Evolutionary conservation across 2,329 filamentous ascomycete species (phyloP).

Genomic region (Aschersonia sp.): DNA sequence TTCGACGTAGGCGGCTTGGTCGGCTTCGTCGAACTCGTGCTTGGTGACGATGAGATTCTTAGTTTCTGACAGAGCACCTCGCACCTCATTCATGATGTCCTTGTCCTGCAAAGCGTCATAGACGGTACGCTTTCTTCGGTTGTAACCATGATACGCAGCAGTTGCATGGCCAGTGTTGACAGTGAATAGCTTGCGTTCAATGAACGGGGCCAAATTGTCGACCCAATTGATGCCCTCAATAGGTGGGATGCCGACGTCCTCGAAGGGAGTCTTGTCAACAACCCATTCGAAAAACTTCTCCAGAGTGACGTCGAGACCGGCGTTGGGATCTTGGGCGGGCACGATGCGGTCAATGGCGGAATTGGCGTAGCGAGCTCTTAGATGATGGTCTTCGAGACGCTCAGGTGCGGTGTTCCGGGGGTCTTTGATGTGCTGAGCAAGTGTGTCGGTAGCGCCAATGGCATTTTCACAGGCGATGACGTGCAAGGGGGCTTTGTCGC

Average conservation of each 20-base stretch:
- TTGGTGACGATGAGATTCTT: constrained; percentile 74
- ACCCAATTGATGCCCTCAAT: constrained; percentile 92
- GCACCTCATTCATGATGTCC: constrained; percentile 66
- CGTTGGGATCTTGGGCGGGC: constrained; percentile 67
- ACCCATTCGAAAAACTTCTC: constrained; percentile 99
- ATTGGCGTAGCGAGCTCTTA: constrained; percentile 83
- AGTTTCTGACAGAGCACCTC: constrained; percentile 70
- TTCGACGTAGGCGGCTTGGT: constrained; percentile 77
- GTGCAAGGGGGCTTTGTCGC: constrained; percentile 51
- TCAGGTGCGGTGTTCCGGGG: constrained; percentile 55
- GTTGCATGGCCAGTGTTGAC: constrained; percentile 98
- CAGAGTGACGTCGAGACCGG: constrained; percentile 80
- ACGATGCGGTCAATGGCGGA: constrained; percentile 98
- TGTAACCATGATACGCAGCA: constrained; percentile 87
- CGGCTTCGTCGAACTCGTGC: constrained; percentile 60
- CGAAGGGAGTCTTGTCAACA: constrained; percentile 77
- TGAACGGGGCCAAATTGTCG: constrained; percentile 80
- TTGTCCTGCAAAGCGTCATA: constrained; percentile 76
- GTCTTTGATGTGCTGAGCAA: constrained; percentile 67
- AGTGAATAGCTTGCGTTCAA: constrained; percentile 98
- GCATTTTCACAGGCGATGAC: constrained; percentile 98
- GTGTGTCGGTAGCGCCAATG: constrained; percentile 83
- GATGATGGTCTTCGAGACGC: constrained; percentile 51
- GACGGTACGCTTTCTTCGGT: constrained; percentile 72
- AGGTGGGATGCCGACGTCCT: constrained; percentile 45